Evolutionary conservation across 768 basidiomycete genomes (phyloP).

Genomic region (Termitomyces sp.): DNA sequence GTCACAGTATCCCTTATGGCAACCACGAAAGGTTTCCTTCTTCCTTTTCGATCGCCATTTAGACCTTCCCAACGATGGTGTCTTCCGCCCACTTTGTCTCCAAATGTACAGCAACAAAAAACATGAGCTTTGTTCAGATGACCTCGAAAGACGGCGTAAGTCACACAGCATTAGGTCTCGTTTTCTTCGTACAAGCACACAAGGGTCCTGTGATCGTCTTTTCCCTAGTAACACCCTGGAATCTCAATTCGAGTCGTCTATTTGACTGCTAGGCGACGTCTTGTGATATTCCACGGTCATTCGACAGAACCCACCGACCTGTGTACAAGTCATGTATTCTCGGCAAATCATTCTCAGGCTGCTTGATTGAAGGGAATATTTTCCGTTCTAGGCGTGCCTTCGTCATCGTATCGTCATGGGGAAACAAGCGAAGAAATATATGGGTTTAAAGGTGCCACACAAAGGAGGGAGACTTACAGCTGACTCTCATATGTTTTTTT

Average conservation of each 20-base stretch:
- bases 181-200: neutral
- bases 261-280: neutral
- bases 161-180: neutral
- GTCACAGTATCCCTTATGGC: neutral
- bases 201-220: neutral
- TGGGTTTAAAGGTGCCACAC: neutral
- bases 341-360: neutral
- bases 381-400: too few relatives aligned
- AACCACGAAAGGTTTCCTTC: neutral
- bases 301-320: neutral
- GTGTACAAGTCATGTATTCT: neutral
- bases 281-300: neutral
- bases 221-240: neutral
- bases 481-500: slow-evolving; percentile 6
- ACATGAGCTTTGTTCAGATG: neutral
- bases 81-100: neutral
- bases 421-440: neutral
- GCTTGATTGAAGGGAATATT: too few relatives aligned
- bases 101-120: neutral
- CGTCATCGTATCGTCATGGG: too few relatives aligned
- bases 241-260: neutral
- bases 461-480: neutral
- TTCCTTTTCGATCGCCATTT: too few relatives aligned
- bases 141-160: neutral
- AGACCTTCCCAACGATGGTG: neutral